Conservation (phyloP, 2,329 filamentous ascomycete genomes). For the Penicillium hesseltinei region DNA sequence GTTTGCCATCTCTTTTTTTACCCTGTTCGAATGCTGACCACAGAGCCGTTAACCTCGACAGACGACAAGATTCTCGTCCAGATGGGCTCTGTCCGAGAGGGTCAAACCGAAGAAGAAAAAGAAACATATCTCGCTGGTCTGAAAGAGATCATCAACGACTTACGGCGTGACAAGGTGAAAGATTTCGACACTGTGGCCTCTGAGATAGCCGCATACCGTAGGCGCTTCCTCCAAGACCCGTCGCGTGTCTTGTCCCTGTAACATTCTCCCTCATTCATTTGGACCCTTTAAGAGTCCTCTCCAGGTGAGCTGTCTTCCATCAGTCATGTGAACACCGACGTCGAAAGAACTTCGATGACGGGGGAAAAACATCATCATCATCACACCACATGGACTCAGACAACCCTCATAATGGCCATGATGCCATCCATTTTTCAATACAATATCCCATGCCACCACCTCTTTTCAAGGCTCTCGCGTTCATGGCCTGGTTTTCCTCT, state of each 20-base stretch:
- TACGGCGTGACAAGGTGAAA: conserved; percentile 51
- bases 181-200: conserved; percentile 50
- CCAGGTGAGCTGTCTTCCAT: conserved; percentile 20
- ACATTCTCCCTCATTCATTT: conserved; percentile 19
- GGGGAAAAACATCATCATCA: conserved; percentile 11
- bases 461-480: conserved; percentile 7
- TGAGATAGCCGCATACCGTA: conserved; percentile 52
- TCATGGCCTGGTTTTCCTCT: conserved; percentile 11
- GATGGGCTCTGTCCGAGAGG: conserved; percentile 48
- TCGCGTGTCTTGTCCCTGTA: conserved; percentile 48
- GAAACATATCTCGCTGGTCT: conserved; percentile 46
- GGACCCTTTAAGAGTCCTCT: conserved; percentile 8
- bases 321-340: conserved; percentile 12
- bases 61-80: conserved; percentile 53
- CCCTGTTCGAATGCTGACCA: conserved; percentile 41
- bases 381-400: conserved; percentile 1
- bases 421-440: conserved; percentile 7
- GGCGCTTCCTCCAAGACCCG: conserved; percentile 48
- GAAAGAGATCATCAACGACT: conserved; percentile 50
- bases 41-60: conserved; percentile 41
- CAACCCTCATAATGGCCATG: conserved; percentile 7
- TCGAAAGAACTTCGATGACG: conserved; percentile 4
- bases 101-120: conserved; percentile 45
- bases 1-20: conserved; percentile 23
- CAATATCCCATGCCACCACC: conserved; percentile 15